phyloP scores from a whole-genome alignment of 2,329 filamentous ascomycete species.

The Fusarium haematococcum region DNA sequence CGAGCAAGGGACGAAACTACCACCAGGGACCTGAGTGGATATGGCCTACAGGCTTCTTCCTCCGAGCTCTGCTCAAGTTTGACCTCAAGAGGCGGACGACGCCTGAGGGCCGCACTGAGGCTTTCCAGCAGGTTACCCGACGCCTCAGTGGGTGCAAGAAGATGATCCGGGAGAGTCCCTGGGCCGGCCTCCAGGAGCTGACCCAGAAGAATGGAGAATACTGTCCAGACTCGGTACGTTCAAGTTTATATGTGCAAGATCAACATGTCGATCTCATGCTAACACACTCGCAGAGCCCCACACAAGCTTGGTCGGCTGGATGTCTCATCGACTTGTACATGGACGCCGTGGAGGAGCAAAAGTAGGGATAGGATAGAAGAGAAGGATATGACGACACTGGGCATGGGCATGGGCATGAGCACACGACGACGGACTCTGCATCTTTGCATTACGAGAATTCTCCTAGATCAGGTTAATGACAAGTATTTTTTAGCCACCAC shows the following conservation, averaged over 20 bases:
- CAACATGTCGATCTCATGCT: conserved; percentile 20
- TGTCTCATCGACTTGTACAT: conserved; percentile 97
- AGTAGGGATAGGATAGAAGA: conserved; percentile 29
- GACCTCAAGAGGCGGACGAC: conserved; percentile 77
- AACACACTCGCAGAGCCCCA: conserved; percentile 74
- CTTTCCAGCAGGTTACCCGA: conserved; percentile 93
- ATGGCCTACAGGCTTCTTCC: conserved; percentile 96
- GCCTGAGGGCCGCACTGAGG: conserved; percentile 78
- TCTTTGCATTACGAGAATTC: conserved; percentile 25
- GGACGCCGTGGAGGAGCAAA: conserved; percentile 76
- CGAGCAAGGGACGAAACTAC: conserved; percentile 95
- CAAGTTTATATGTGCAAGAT: neutral
- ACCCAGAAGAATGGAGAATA: conserved; percentile 89
- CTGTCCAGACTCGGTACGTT: conserved; percentile 86
- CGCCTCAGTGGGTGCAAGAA: conserved; percentile 86
- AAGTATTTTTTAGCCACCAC: conserved; percentile 22
- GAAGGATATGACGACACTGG: conserved; percentile 14
- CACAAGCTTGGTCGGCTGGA: conserved; percentile 95
- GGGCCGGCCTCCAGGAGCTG: conserved; percentile 93
- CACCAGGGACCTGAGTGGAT: conserved; percentile 98
- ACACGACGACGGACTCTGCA: conserved; percentile 12
- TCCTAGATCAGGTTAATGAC: conserved; percentile 35
- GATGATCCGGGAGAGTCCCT: conserved; percentile 81
- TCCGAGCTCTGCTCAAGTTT: conserved; percentile 91
- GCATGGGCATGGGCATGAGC: conserved; percentile 19